These are phyloP conservation scores for Saccharomycopsis babjevae DNA, from an alignment of 805 yeast genomes.

Conservation along the genomic window DNA sequence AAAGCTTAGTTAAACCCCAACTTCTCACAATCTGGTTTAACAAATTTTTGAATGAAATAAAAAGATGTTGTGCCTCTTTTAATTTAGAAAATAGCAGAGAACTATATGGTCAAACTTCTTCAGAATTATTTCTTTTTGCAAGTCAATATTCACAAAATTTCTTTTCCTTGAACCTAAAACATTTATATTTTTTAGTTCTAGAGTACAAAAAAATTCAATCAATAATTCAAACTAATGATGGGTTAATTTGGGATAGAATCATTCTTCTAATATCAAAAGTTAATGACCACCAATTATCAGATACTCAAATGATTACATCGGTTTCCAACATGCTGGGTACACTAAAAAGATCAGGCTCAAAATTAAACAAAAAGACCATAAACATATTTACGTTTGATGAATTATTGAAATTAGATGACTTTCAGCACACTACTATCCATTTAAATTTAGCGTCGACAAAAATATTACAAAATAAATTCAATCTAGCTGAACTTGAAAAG, in stretches of 20 bases:
- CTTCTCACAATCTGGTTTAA: not conserved
- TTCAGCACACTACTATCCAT: not conserved
- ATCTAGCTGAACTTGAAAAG: not conserved
- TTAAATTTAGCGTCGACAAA: not conserved
- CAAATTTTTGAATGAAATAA: not conserved
- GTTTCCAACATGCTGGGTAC: not conserved
- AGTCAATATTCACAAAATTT: not conserved
- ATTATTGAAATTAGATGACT: not conserved
- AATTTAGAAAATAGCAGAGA: not conserved
- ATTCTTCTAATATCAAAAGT: not conserved
- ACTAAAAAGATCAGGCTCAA: not conserved
- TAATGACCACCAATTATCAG: not conserved
- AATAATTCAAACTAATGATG: not conserved
- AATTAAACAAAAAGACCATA: not conserved
- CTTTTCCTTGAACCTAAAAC: not conserved
- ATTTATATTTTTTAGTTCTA: not conserved
- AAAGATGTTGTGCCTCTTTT: not conserved
- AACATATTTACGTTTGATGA: not conserved
- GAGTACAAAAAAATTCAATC: not conserved
- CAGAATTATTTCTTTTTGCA: not conserved
- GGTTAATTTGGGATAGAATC: not conserved
- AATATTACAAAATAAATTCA: not conserved
- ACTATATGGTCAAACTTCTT: not conserved
- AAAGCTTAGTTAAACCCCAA: not conserved
- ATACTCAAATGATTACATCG: not conserved